Evolutionary conservation across 495 filamentous ascomycete species (phyloP), one percentile per base, ranked within the genome.

Genomic region (Parathielavia hyrcaniae): DNA sequence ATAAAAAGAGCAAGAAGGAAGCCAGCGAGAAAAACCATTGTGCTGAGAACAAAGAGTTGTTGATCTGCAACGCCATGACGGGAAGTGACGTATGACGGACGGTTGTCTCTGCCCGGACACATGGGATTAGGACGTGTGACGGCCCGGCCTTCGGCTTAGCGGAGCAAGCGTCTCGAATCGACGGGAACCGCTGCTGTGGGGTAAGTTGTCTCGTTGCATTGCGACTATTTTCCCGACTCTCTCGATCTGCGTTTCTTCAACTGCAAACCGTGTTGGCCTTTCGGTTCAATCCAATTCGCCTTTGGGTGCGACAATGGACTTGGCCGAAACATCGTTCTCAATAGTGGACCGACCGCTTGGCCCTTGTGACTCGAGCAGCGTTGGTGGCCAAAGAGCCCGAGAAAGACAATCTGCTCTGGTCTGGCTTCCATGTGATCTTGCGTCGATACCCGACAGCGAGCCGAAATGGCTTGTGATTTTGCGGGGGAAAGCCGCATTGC

Each of bases 401-500:
- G 17, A 40, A 5, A 2, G 6, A 4, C 0, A 26, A 5, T 38
- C 20, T 20, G 26, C 23, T n/a, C n/a, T 26, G 34, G 20, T 26
- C 40, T 62, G 67, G 67, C 67, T 67, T 69, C n/a, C n/a, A n/a
- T n/a, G 65, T 69, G 67, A 69, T 68, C 55, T 5, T 68, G 67
- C 65, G 67, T 66, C 47, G 44, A 62, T 65, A 70, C 64, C 76
- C 75, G 76, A 76, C 66, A 61, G 64, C 61, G 63, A 72, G 72
- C 73, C 74, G 75, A 77, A 6, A 30, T 30, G 26, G 76, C 76
- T 77, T 79, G 76, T 79, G 76, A 79, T 73, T 71, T 72, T 77
- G 75, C 74, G 76, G 76, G 76, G 76, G 62, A 55, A 51, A 49
- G 20, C 44, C 54, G 57, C 52, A 49, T 45, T 38, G 50, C 45